phyloP scores from a whole-genome alignment of 306 rosid genomes.

The Purshia tridentata region DNA sequence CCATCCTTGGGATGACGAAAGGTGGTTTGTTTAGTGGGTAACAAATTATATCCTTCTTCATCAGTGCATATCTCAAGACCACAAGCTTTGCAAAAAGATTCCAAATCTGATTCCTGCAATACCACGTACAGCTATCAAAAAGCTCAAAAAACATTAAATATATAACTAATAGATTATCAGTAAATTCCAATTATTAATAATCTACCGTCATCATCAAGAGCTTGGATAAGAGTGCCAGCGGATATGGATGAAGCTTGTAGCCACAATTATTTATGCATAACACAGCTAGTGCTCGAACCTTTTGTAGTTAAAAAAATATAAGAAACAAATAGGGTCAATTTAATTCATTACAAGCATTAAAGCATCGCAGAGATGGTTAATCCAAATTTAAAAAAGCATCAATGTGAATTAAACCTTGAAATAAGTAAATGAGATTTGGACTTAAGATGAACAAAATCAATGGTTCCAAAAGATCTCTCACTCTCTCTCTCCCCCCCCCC shows the following conservation, averaged over 20 bases:
- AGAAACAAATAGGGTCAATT: not conserved
- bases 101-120: slow-evolving; percentile 67
- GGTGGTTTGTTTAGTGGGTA: slow-evolving; percentile 75
- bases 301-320: slow-evolving; percentile 3
- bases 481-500: too few relatives aligned
- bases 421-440: not conserved
- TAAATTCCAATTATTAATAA: slow-evolving; percentile 12
- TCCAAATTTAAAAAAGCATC: too few relatives aligned
- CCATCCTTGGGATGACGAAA: slow-evolving; percentile 57
- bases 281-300: slow-evolving; percentile 79
- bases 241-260: slow-evolving; percentile 90
- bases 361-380: not conserved
- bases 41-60: slow-evolving; percentile 61
- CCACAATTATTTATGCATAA: slow-evolving; percentile 68
- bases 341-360: slow-evolving; percentile 1
- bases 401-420: not conserved
- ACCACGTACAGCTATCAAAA: slow-evolving; percentile 2
- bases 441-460: slow-evolving; percentile 11
- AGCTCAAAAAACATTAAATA: not conserved
- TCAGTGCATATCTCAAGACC: slow-evolving; percentile 56
- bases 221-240: slow-evolving; percentile 54
- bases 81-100: slow-evolving; percentile 62
- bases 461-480: too few relatives aligned
- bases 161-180: not conserved
- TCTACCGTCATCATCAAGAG: slow-evolving; percentile 79